Conservation (phyloP, 352 stramenopile genomes). For the Paralagenidium karlingii region DNA sequence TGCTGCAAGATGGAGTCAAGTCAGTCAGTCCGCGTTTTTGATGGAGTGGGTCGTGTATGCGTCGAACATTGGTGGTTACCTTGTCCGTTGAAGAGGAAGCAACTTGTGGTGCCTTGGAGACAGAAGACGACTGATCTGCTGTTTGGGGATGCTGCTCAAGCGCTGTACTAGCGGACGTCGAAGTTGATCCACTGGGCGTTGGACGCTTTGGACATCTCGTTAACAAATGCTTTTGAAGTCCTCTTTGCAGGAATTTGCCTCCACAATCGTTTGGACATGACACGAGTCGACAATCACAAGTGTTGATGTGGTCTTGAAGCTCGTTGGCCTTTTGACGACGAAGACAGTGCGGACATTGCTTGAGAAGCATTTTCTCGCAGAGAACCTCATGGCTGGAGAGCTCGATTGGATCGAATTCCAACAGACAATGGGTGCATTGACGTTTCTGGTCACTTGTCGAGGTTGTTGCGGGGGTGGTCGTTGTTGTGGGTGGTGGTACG, state of each 20-base stretch:
- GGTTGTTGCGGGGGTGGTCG: too few species aligned
- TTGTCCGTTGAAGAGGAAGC: too few species aligned
- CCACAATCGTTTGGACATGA: slow-evolving; percentile 65
- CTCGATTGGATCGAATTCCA: slow-evolving; percentile 25
- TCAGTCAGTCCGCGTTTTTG: too few species aligned
- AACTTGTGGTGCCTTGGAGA: too few species aligned
- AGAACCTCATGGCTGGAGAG: slow-evolving; percentile 56
- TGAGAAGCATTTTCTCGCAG: slow-evolving; percentile 61
- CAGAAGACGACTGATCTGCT: too few species aligned
- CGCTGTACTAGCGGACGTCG: too few species aligned
- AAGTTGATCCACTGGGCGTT: not conserved
- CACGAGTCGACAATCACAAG: slow-evolving; percentile 66
- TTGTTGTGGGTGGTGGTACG: too few species aligned
- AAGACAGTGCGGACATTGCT: slow-evolving; percentile 74
- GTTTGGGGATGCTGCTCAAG: not conserved
- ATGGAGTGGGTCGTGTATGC: too few species aligned
- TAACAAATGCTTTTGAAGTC: slow-evolving; percentile 58
- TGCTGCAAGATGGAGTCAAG: slow-evolving; percentile 8
- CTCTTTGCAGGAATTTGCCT: slow-evolving; percentile 66
- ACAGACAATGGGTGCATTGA: slow-evolving; percentile 52
- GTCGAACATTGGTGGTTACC: too few species aligned
- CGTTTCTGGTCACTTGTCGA: too few species aligned
- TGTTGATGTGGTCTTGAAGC: slow-evolving; percentile 71
- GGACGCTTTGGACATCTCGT: slow-evolving; percentile 39
- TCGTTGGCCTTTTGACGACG: slow-evolving; percentile 64